These are phyloP conservation scores for Collybia sp. DNA, from an alignment of 768 basidiomycete genomes.

Conservation along the genomic window DNA sequence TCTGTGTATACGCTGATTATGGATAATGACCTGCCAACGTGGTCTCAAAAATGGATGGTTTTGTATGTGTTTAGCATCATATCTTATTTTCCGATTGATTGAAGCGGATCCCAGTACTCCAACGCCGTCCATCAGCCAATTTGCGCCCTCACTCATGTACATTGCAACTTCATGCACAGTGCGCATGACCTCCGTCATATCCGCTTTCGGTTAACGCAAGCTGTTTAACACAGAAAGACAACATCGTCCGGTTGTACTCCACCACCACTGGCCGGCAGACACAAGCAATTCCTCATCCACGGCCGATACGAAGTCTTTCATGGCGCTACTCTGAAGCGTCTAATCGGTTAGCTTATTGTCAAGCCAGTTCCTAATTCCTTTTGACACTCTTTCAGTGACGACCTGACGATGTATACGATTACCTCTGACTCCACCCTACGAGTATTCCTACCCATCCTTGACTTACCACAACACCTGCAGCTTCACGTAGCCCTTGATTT, in stretches of 20 bases:
- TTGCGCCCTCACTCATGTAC: constrained; percentile 75
- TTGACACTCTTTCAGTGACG: constrained; percentile 42
- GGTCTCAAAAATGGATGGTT: constrained; percentile 75
- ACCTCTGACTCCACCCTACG: constrained; percentile 80
- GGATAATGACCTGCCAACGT: constrained; percentile 79
- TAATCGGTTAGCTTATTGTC: constrained; percentile 38
- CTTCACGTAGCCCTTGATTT: constrained; percentile 77
- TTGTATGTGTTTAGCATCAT: constrained; percentile 34
- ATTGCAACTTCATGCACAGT: constrained; percentile 65
- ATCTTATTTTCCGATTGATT: background rate
- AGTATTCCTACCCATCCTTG: constrained; percentile 84
- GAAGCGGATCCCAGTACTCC: constrained; percentile 32
- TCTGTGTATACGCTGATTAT: constrained; percentile 75
- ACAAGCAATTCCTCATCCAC: constrained; percentile 69
- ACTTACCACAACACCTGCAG: constrained; percentile 80
- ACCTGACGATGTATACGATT: constrained; percentile 77
- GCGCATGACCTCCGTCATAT: constrained; percentile 13
- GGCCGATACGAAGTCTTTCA: constrained; percentile 60
- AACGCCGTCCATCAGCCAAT: constrained; percentile 48
- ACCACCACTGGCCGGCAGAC: constrained; percentile 68
- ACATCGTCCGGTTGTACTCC: constrained; percentile 58
- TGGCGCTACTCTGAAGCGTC: constrained; percentile 73
- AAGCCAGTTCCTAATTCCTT: background rate
- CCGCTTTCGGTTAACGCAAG: constrained; percentile 1
- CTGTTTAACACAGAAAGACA: constrained; percentile 41